phyloP scores from a whole-genome alignment of 495 filamentous ascomycete genomes.

The Aspergillus affinis region DNA sequence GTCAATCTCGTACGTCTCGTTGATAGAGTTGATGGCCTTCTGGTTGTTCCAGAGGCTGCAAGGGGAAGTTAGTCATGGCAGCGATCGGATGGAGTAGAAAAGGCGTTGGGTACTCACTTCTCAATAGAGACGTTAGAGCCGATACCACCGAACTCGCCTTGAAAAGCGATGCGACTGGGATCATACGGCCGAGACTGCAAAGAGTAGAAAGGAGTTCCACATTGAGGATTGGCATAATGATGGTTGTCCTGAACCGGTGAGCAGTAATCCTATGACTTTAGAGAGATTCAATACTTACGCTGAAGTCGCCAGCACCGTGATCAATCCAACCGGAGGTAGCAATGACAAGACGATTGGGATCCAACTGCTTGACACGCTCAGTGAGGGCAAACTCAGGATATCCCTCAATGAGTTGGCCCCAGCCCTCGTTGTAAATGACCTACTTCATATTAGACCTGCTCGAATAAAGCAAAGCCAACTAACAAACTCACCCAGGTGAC shows the following conservation, averaged over 20 bases:
- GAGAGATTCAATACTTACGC: slow-evolving; percentile 24
- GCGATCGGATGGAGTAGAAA: background rate
- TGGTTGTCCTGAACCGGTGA: slow-evolving; percentile 56
- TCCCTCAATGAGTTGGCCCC: slow-evolving; percentile 55
- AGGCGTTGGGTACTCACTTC: slow-evolving; percentile 29
- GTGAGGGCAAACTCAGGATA: slow-evolving; percentile 58
- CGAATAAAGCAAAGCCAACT: background rate
- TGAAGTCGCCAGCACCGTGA: slow-evolving; percentile 60
- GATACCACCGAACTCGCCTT: slow-evolving; percentile 68
- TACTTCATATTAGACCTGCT: slow-evolving; percentile 21
- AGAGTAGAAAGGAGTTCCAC: slow-evolving; percentile 64
- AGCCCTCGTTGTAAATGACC: slow-evolving; percentile 72
- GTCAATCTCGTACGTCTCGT: slow-evolving; percentile 66
- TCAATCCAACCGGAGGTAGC: slow-evolving; percentile 62
- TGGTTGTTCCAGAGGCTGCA: slow-evolving; percentile 56
- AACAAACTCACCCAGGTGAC: slow-evolving; percentile 41
- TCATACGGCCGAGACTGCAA: slow-evolving; percentile 56
- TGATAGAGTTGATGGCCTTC: slow-evolving; percentile 54
- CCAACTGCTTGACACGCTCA: slow-evolving; percentile 49
- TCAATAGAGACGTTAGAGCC: slow-evolving; percentile 60
- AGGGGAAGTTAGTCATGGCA: background rate
- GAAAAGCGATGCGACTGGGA: slow-evolving; percentile 58
- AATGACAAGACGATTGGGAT: slow-evolving; percentile 62
- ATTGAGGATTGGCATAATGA: slow-evolving; percentile 70
- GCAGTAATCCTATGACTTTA: background rate